Percentiles rank a stretch among this genome's conserved stretches.
phyloP scores from a whole-genome alignment of 352 stramenopile genomes.

The Phytophthora tentaculata region DNA sequence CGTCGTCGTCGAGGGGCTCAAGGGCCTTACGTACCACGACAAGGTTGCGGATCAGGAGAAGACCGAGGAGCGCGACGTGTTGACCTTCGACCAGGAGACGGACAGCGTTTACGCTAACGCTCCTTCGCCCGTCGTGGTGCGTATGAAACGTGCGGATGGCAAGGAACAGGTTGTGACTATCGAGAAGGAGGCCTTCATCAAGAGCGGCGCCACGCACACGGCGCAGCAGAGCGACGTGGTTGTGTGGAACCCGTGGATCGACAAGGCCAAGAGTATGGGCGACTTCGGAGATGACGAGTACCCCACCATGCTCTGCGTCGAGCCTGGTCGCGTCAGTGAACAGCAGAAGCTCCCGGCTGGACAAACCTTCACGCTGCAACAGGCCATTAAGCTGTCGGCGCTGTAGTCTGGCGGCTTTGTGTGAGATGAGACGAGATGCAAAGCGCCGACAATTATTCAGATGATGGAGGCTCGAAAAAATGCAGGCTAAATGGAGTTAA shows the following conservation, averaged over 20 bases:
- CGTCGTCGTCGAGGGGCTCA: conserved; percentile 84
- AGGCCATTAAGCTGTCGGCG: conserved; percentile 65
- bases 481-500: conserved; percentile 23
- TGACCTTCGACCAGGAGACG: conserved; percentile 83
- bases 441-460: too few species aligned
- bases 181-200: conserved; percentile 73
- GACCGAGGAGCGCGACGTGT: conserved; percentile 56
- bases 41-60: conserved; percentile 84
- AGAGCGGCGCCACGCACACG: conserved; percentile 39
- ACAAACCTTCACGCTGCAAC: conserved; percentile 71
- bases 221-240: conserved; percentile 80
- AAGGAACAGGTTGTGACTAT: conserved; percentile 72
- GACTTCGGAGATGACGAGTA: conserved; percentile 97
- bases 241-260: conserved; percentile 94
- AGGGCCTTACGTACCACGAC: conserved; percentile 87
- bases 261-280: conserved; percentile 93
- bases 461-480: conserved; percentile 9
- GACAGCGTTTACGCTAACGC: conserved; percentile 91
- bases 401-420: conserved; percentile 39
- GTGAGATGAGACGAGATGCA: not conserved
- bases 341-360: conserved; percentile 62
- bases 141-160: conserved; percentile 59
- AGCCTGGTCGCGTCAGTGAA: conserved; percentile 89
- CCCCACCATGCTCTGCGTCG: conserved; percentile 95
- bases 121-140: conserved; percentile 65